Conservation (phyloP, 202 grass and related monocot genomes). For the Saccharum hybrid region DNA sequence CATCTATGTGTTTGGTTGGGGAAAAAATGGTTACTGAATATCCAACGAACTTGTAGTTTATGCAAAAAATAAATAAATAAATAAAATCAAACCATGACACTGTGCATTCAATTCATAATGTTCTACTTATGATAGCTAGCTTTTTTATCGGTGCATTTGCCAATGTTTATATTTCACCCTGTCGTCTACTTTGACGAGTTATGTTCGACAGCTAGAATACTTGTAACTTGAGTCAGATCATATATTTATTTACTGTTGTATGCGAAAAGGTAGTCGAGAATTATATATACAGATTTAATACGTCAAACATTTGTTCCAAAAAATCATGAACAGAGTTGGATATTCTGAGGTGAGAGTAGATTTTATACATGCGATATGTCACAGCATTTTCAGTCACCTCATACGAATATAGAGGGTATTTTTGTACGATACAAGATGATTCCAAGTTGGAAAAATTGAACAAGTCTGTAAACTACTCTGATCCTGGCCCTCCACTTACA, state of each 20-base stretch:
- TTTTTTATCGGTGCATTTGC: constrained; percentile 20
- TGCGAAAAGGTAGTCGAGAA: neutral
- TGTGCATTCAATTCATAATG: constrained; percentile 13
- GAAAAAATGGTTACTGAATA: neutral
- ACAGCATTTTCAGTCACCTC: constrained; percentile 6
- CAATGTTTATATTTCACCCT: constrained; percentile 15
- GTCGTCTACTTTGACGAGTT: neutral
- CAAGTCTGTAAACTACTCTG: neutral
- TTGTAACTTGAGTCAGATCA: constrained; percentile 5
- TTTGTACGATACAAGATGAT: neutral
- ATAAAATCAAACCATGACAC: neutral
- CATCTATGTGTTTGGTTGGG: neutral
- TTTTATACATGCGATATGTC: neutral
- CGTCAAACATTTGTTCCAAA: constrained; percentile 3
- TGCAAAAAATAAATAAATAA: too few relatives aligned
- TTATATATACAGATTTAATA: neutral
- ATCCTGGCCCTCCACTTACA: constrained; percentile 16
- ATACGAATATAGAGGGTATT: neutral
- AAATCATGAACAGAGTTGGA: neutral
- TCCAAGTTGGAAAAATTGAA: constrained; percentile 1
- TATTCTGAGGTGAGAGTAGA: neutral
- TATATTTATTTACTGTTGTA: constrained; percentile 5
- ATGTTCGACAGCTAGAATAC: constrained; percentile 4
- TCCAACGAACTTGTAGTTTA: neutral
- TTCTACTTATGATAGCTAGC: constrained; percentile 1